Base-by-base conservation (phyloP, 768 basidiomycete genomes). In the Mycena vitilis region DNA sequence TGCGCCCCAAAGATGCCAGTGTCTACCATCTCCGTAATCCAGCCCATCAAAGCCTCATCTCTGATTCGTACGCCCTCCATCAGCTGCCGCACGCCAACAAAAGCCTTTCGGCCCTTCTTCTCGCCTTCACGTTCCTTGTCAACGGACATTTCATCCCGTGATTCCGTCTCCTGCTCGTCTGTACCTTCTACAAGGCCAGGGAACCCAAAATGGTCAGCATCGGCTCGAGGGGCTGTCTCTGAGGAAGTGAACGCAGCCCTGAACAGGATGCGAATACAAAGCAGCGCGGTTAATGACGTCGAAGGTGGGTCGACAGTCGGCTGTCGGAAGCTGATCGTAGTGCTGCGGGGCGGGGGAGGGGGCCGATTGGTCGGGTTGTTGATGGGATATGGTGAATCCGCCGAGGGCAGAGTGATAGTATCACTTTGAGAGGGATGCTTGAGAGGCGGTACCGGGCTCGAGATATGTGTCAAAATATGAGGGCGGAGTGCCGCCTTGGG, bases 151-250 rank as follows among this genome's bases (percentile, higher is more conserved):
- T 82, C 66, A 82, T 89, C 79, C 79, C 84, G 63, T 60, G 78
- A 65, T 79, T 89, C 75, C 64, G 78, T 66, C 57, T 88, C 87
- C 62, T 86, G 85, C 20, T 91, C 93, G n/a, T 89, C 91, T n/a
- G 86, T 85, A 23, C 92, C 93, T 68, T 94, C 92, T 44, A 94
- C 81, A 23, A 94, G 61, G 0, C 92, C 95, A 7, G 96, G 96
- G 77, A 97, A 94, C 0, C 95, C 95, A 78, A 96, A 97, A 70
- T 94, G 92, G 65, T 96, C 94, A 23, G 87, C 91, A 74, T 94
- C 91, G 3, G 85, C 89, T 34, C 92, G 85, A 38, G 93, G 92
- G 0, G 86, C 86, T 52, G 80, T 82, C 70, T 93, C 93, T 10
- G 84, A 82, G 8, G 91, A 87, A 22, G 91, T 90, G 73, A 95